Evolutionary conservation across 2,329 filamentous ascomycete genomes (phyloP).

Genomic region (Zalaria sp.): DNA sequence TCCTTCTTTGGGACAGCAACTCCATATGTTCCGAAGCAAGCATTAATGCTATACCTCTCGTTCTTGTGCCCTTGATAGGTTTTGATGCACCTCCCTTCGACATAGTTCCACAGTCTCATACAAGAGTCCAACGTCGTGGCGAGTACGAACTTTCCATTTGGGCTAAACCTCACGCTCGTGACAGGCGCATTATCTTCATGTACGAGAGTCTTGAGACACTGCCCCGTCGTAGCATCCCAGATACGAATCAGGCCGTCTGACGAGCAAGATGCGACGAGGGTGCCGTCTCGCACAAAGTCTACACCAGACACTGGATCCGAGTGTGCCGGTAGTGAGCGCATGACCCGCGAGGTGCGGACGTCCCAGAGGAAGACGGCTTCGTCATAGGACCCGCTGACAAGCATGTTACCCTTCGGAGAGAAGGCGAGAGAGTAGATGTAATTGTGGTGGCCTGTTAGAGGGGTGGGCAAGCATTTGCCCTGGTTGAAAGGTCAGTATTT

Average conservation of each 20-base stretch:
- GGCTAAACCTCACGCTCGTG: constrained; percentile 78
- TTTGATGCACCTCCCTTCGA: constrained; percentile 81
- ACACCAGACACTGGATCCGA: constrained; percentile 90
- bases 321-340: constrained; percentile 85
- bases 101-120: constrained; percentile 89
- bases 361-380: constrained; percentile 98
- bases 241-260: constrained; percentile 85
- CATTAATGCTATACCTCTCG: constrained; percentile 67
- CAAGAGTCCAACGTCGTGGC: constrained; percentile 86
- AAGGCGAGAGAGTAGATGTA: constrained; percentile 92
- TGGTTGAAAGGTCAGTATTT: constrained; percentile 8
- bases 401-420: constrained; percentile 94
- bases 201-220: constrained; percentile 86
- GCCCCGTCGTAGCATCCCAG: constrained; percentile 91
- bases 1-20: constrained; percentile 8
- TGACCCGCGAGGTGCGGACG: constrained; percentile 70
- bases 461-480: constrained; percentile 43
- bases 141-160: constrained; percentile 85
- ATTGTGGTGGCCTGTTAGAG: constrained; percentile 79
- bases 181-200: constrained; percentile 93
- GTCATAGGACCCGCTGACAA: constrained; percentile 90
- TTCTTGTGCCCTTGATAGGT: constrained; percentile 93
- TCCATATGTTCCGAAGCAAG: constrained; percentile 62
- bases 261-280: constrained; percentile 79
- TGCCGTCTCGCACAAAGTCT: constrained; percentile 85